These are phyloP conservation scores for Paraconiothyrium sp. DNA, from an alignment of 2,329 filamentous ascomycete species.

Conservation along the genomic window DNA sequence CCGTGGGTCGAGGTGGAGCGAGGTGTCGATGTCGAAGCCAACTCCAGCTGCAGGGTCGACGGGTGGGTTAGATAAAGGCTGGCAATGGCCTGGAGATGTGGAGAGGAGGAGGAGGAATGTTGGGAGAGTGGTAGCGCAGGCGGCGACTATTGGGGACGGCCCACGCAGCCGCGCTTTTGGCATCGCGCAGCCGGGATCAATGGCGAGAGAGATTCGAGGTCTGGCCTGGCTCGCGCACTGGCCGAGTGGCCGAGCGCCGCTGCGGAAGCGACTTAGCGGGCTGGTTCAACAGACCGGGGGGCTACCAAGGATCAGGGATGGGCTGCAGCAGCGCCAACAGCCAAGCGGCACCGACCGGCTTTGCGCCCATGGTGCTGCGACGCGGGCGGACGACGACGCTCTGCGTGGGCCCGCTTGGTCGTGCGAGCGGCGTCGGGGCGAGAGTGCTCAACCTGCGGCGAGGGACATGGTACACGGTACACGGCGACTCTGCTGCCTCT, in stretches of 20 bases:
- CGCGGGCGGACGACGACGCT: not conserved
- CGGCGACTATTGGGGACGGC: conserved; percentile 44
- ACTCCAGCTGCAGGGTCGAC: conserved; percentile 26
- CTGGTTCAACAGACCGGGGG: conserved; percentile 45
- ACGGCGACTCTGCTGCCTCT: not conserved
- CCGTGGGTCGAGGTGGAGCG: conserved; percentile 27
- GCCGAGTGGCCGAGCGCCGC: conserved; percentile 24
- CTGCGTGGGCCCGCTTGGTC: not conserved
- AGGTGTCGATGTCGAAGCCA: conserved; percentile 27
- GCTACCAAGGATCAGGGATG: conserved; percentile 34
- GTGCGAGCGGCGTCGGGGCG: conserved; percentile 4
- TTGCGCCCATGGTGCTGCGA: conserved; percentile 3
- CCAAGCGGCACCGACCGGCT: conserved; percentile 44
- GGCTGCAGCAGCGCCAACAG: conserved; percentile 29
- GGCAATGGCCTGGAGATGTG: conserved; percentile 44
- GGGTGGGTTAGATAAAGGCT: conserved; percentile 37
- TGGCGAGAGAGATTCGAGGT: conserved; percentile 40
- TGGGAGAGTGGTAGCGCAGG: conserved; percentile 46
- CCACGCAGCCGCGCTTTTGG: conserved; percentile 25
- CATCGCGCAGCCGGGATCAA: conserved; percentile 32
- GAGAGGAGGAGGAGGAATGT: conserved; percentile 39
- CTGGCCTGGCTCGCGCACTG: conserved; percentile 30
- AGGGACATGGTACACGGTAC: conserved; percentile 1
- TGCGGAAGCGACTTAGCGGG: conserved; percentile 40
- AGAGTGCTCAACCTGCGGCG: not conserved